Evolutionary conservation across 2,329 filamentous ascomycete genomes (phyloP), one percentile per base, ranked within the genome.

Genomic region (Stylonectria norvegica): DNA sequence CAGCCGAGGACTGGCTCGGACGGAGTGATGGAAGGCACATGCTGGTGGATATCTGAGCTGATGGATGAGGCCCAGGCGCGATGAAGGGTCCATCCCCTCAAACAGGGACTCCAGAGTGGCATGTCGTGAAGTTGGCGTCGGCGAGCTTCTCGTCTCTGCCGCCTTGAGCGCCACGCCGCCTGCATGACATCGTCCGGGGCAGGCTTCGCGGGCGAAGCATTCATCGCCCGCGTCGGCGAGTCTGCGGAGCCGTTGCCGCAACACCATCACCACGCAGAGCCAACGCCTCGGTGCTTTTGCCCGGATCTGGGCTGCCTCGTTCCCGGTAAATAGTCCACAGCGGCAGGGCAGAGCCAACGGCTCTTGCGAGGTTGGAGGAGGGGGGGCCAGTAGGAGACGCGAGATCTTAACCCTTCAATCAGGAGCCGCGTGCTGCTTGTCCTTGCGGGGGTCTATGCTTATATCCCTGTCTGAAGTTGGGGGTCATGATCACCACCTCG

Each of bases 381-480:
- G 40, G 37, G 38, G 45, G 39, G 50, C 36, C 38, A 38, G 43
- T 16, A 36, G 37, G 37, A 17, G 22, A 29, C 23, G 27, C 15
- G 29, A 34, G 12, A 45, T 33, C 15, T 56, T 56, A 50, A 48
- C 38, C 53, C 53, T 56, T 53, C 53, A 56, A 56, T 56, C 51
- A 53, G 39, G 29, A 28, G 30, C 23, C 41, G 32, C 11, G 30
- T 35, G 39, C 37, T 25, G 35, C 25, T 18, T 30, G 37, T 20
- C 23, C 16, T 18, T 31, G 25, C 32, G 38, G 27, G 28, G 20
- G 25, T 33, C 30, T 40, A 37, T 23, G 23, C 16, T 17, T 22
- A 38, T 20, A 31, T 25, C 32, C 34, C 50, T 46, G 50, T 15
- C n/a, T 15, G 31, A n/a, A n/a, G n/a, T n/a, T n/a, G n/a, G n/a